These are phyloP conservation scores for Phytophthora sp. DNA, from an alignment of 352 stramenopile genomes.

Conservation along the genomic window DNA sequence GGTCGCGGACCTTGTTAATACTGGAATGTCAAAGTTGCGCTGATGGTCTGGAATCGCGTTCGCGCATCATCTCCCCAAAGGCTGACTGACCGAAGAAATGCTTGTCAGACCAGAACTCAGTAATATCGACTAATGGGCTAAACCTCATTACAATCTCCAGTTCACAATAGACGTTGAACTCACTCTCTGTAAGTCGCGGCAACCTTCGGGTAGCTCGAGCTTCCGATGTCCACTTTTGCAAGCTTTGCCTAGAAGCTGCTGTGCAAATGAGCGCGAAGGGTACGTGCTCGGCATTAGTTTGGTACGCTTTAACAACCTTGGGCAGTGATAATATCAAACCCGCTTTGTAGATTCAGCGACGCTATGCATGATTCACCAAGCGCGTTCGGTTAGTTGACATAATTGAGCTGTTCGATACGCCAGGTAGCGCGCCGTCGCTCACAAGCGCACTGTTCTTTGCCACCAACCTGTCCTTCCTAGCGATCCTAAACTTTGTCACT, in stretches of 20 bases:
- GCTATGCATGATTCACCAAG: too few relatives aligned
- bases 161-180: not conserved
- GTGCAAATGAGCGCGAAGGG: not conserved
- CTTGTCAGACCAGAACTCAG: constrained; percentile 1
- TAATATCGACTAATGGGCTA: not conserved
- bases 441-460: too few relatives aligned
- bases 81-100: not conserved
- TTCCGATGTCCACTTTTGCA: constrained; percentile 2
- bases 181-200: constrained; percentile 5
- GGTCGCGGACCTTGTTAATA: not conserved
- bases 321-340: too few relatives aligned
- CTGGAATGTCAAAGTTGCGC: not conserved
- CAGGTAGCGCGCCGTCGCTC: too few relatives aligned
- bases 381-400: too few relatives aligned
- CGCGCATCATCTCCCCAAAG: constrained; percentile 8
- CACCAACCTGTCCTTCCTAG: too few relatives aligned
- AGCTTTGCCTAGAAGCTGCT: not conserved
- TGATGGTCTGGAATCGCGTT: constrained; percentile 6
- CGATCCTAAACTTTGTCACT: too few relatives aligned
- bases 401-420: too few relatives aligned
- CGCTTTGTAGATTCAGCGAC: too few relatives aligned
- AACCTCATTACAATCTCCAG: constrained; percentile 17
- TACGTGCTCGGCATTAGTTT: too few relatives aligned
- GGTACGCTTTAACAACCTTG: too few relatives aligned
- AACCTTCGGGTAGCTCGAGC: not conserved